Evolutionary conservation across 2,329 filamentous ascomycete species (phyloP), one percentile per base, ranked within the genome.

Genomic region (Apiospora phragmitis): DNA sequence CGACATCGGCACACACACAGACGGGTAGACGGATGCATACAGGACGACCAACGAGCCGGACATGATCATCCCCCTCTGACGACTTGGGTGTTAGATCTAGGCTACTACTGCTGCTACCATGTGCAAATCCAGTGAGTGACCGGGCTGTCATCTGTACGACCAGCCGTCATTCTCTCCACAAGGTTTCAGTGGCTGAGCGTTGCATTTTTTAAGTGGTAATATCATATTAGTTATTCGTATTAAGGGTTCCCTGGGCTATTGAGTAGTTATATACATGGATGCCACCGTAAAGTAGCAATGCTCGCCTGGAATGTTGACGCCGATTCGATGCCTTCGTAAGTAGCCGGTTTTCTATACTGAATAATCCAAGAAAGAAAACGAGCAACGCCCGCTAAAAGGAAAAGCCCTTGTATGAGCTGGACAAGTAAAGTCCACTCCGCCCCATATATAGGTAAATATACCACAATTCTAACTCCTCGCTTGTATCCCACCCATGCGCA

Each of bases 261-360:
- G 14, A 12, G 32, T 38, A 62, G 32, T 29, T 62, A 38, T 62
- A 38, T 62, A 62, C 55, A n/a, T 62, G 55, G 14, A 18, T 24
- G 55, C 55, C 55, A 62, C 55, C 55, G 55, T 47, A 47, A 47
- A 47, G 43, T 4, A 38, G 55, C 55, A 38, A 38, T 62, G 55
- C 55, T 29, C 32, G 55, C 11, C 55, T 38, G 55, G 32, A 62
- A 35, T 62, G 55, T 62, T n/a, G 55, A 62, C 55, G 55, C 55
- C 55, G 55, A 12, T 62, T 62, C 55, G 55, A 62, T 62, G 55
- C 55, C 55, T 62, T 62, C 21, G 32, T 62, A n/a, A 38, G 55
- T 62, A n/a, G 55, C 55, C 32, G 55, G 32, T 24, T n/a, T 62
- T 62, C 18, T 62, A 38, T 62, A 62, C 55, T n/a, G 55, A n/a